Conservation (phyloP, 2,329 filamentous ascomycete species). For the Aspergillus sp. region DNA sequence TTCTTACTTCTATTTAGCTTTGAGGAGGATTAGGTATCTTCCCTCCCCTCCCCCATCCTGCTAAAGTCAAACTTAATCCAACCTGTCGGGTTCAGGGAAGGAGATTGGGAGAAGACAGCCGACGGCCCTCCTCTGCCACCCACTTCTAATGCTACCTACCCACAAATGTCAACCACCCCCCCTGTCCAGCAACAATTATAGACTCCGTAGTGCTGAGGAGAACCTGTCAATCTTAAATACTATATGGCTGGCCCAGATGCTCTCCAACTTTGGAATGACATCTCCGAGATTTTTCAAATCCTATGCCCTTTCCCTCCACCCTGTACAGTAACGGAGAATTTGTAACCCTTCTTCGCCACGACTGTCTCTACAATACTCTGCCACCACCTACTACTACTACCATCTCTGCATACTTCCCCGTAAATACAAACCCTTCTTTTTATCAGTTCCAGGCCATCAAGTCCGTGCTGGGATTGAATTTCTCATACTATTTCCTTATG, state of each 20-base stretch:
- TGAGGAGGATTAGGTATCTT: constrained; percentile 14
- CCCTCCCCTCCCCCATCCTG: constrained; percentile 23
- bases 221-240: background rate
- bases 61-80: constrained; percentile 42
- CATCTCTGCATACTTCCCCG: background rate
- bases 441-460: background rate
- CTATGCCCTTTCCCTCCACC: background rate
- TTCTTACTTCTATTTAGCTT: background rate
- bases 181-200: background rate
- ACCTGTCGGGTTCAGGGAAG: constrained; percentile 29
- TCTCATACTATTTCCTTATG: background rate
- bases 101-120: constrained; percentile 7
- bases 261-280: background rate
- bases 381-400: background rate
- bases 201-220: background rate
- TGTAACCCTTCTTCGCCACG: constrained; percentile 1
- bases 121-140: background rate
- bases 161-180: background rate
- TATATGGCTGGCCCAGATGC: background rate
- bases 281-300: background rate
- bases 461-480: background rate
- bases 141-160: background rate
- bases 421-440: background rate
- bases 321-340: constrained; percentile 4
- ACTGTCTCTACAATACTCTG: too few species aligned